Evolutionary conservation across 2,329 filamentous ascomycete species (phyloP), one percentile per base, ranked within the genome.

Genomic region (Neonectria punicea): DNA sequence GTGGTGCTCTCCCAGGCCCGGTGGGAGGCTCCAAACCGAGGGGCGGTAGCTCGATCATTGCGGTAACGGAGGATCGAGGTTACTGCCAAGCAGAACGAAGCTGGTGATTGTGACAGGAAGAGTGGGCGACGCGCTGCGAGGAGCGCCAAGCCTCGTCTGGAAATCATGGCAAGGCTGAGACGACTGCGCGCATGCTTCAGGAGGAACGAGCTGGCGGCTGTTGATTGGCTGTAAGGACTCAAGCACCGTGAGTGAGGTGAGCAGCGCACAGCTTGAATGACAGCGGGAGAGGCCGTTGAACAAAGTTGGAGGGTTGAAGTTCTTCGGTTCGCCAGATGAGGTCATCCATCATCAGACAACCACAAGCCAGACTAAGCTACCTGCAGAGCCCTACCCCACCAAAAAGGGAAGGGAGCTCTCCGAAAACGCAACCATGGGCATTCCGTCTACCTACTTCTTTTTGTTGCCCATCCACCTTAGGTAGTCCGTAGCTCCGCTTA

Each of bases 1-100:
- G 56, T 46, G 4, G 74, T 76, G 44, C 69, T 74, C 67, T 71
- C 65, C 74, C 74, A 77, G 13, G 56, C 67, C 16, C 73, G 69
- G n/a, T n/a, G 56, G 5, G 39, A 13, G 13, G 47, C 58, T 50
- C 32, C 44, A 9, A 70, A 53, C 18, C 53, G 44, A 18, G 62
- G 54, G 34, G 66, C 22, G 2, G 13, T n/a, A 25, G 61, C 50
- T n/a, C 64, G 54, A 4, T 34, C 47, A 32, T 64, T 58, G 18
- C 54, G 54, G 61, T 49, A 59, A 51, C 67, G 66, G 30, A 64
- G 53, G 51, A 63, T 51, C 13, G 66, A 66, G n/a, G 36, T 44
- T 32, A 70, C 61, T 22, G 65, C 25, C 18, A 67, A 47, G 46
- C 67, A 55, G 44, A 10, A 8, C 11, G 30, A 34, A 51, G 57